Evolutionary conservation across 23 red algal genomes (phyloP).

Genomic region (Gracilariopsis chorda): DNA sequence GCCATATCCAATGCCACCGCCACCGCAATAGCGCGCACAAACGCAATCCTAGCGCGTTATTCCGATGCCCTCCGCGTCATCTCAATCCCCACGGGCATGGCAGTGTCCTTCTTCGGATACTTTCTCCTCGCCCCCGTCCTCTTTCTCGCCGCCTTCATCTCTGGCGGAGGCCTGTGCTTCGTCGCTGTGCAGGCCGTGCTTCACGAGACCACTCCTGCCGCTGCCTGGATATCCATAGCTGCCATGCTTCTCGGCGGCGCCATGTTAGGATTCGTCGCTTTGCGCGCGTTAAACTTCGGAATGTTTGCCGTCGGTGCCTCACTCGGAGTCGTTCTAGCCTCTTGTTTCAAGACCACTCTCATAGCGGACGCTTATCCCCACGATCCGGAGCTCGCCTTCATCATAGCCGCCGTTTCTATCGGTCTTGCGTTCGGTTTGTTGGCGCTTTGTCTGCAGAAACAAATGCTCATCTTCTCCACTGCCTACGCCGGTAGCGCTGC

Average conservation of each 20-base stretch:
- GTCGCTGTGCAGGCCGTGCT: slow-evolving; percentile 27
- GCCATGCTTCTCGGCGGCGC: slow-evolving; percentile 61
- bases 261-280: slow-evolving; percentile 56
- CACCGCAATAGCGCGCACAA: slow-evolving; percentile 1
- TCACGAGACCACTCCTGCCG: slow-evolving; percentile 15
- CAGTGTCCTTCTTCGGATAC: slow-evolving; percentile 58
- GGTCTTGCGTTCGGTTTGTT: slow-evolving; percentile 41
- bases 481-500: slow-evolving; percentile 46
- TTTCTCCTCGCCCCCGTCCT: slow-evolving; percentile 57
- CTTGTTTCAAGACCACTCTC: slow-evolving; percentile 31
- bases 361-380: slow-evolving; percentile 14
- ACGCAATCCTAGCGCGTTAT: slow-evolving; percentile 26
- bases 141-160: slow-evolving; percentile 46
- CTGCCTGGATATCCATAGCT: slow-evolving; percentile 47
- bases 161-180: slow-evolving; percentile 56
- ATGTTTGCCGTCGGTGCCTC: slow-evolving; percentile 66
- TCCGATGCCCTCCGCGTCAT: slow-evolving; percentile 29
- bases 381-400: slow-evolving; percentile 26
- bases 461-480: slow-evolving; percentile 67
- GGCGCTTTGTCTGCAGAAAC: slow-evolving; percentile 43
- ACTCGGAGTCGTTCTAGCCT: slow-evolving; percentile 39
- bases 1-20: slow-evolving; percentile 50
- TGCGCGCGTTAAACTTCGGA: slow-evolving; percentile 23
- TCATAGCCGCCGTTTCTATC: background rate
- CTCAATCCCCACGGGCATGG: slow-evolving; percentile 24